These are phyloP conservation scores for Fraxinus anomala DNA, from an alignment of 257 asterid genomes.

Conservation along the genomic window DNA sequence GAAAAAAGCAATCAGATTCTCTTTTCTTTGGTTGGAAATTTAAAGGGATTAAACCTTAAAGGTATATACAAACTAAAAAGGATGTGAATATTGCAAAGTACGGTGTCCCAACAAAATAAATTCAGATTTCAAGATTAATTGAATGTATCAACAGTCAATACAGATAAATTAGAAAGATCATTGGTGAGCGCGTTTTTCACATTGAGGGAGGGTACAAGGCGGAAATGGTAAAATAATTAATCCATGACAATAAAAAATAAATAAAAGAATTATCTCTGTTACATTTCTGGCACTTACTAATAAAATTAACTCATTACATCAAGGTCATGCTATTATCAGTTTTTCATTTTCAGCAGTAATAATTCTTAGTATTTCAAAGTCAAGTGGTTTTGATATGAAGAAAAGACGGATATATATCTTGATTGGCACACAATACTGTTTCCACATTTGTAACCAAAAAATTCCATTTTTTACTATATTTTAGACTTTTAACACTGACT, in stretches of 20 bases:
- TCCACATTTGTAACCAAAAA: neutral
- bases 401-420: neutral
- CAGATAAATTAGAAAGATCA: neutral
- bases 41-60: constrained; percentile 13
- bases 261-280: neutral
- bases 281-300: neutral
- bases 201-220: neutral
- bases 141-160: neutral
- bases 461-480: neutral
- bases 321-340: neutral
- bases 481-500: neutral
- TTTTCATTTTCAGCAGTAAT: neutral
- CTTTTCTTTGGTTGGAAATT: constrained; percentile 18
- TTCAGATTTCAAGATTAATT: neutral
- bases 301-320: neutral
- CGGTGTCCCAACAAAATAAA: neutral
- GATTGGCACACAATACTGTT: neutral
- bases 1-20: constrained; percentile 20
- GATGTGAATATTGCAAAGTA: constrained; percentile 1
- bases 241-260: neutral
- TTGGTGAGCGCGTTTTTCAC: neutral
- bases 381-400: neutral
- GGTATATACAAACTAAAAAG: constrained; percentile 12
- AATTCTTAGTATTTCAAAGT: neutral
- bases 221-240: neutral